These are phyloP conservation scores for Phyllostachys edulis DNA, from an alignment of 176 grass and related monocot species.

Conservation along the genomic window DNA sequence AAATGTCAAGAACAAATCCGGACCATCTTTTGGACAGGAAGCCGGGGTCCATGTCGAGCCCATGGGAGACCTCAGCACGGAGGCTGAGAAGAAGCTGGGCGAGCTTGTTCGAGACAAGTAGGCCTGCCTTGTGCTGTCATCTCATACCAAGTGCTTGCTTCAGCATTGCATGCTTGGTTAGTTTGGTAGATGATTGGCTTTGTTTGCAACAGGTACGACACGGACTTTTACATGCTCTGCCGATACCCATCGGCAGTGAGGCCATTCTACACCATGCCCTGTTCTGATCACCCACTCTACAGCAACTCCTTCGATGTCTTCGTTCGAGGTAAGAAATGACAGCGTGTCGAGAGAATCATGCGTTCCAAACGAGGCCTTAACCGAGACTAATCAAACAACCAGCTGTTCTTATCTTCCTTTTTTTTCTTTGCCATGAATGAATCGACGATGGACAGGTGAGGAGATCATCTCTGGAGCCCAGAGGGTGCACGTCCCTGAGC, in stretches of 20 bases:
- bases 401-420: too few relatives aligned
- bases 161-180: background rate
- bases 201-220: constrained; percentile 42
- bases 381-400: too few relatives aligned
- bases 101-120: constrained; percentile 53
- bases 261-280: constrained; percentile 92
- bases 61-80: constrained; percentile 66
- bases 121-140: background rate
- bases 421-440: too few relatives aligned
- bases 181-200: background rate
- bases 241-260: constrained; percentile 66
- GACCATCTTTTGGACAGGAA: background rate
- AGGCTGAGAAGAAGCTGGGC: constrained; percentile 65
- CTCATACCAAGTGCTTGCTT: too few relatives aligned
- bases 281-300: constrained; percentile 54
- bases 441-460: constrained; percentile 40
- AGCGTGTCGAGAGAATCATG: too few relatives aligned
- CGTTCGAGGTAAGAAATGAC: constrained; percentile 45
- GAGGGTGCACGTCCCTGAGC: constrained; percentile 57
- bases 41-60: constrained; percentile 28
- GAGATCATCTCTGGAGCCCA: constrained; percentile 84
- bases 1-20: background rate
- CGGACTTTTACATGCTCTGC: constrained; percentile 72
- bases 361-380: too few relatives aligned
- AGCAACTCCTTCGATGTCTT: constrained; percentile 82